Evolutionary conservation across 495 filamentous ascomycete genomes (phyloP).

Genomic region (Articulospora tetracladia): DNA sequence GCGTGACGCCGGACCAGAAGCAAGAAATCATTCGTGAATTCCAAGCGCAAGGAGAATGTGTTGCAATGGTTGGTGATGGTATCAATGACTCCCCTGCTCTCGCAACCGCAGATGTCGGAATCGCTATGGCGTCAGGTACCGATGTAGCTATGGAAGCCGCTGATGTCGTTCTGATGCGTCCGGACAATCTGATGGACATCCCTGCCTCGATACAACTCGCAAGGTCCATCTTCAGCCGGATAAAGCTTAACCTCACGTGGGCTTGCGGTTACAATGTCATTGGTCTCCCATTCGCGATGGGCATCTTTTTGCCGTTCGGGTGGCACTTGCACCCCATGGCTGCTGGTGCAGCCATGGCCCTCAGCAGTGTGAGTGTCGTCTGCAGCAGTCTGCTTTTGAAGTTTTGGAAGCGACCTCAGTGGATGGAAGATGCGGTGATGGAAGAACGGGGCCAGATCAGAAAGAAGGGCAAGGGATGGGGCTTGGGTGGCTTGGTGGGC

Average conservation of each 20-base stretch:
- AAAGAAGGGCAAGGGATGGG: constrained; percentile 43
- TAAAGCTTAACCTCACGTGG: constrained; percentile 91
- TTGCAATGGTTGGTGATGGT: constrained; percentile 98
- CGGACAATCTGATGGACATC: constrained; percentile 86
- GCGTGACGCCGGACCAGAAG: constrained; percentile 83
- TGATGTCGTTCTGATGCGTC: constrained; percentile 91
- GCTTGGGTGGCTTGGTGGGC: constrained; percentile 35
- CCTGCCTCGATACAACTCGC: constrained; percentile 81
- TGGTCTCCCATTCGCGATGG: constrained; percentile 96
- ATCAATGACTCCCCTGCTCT: constrained; percentile 98
- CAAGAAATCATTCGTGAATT: constrained; percentile 75
- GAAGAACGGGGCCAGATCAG: constrained; percentile 46
- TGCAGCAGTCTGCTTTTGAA: constrained; percentile 78
- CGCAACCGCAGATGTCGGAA: constrained; percentile 87
- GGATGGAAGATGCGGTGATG: constrained; percentile 77
- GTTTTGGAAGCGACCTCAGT: constrained; percentile 79
- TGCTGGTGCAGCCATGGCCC: constrained; percentile 92
- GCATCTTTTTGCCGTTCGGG: constrained; percentile 84
- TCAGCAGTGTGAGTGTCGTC: constrained; percentile 85
- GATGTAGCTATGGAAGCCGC: constrained; percentile 99
- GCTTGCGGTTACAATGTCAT: constrained; percentile 90
- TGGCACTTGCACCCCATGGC: constrained; percentile 90
- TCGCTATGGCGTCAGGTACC: constrained; percentile 87
- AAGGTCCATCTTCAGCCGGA: constrained; percentile 81
- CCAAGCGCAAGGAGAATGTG: constrained; percentile 65